Percentiles rank a stretch among this genome's conserved stretches.
Evolutionary conservation across 1,284 basidiomycete genomes (phyloP).

Genomic region (Tylopilus orsonianus): DNA sequence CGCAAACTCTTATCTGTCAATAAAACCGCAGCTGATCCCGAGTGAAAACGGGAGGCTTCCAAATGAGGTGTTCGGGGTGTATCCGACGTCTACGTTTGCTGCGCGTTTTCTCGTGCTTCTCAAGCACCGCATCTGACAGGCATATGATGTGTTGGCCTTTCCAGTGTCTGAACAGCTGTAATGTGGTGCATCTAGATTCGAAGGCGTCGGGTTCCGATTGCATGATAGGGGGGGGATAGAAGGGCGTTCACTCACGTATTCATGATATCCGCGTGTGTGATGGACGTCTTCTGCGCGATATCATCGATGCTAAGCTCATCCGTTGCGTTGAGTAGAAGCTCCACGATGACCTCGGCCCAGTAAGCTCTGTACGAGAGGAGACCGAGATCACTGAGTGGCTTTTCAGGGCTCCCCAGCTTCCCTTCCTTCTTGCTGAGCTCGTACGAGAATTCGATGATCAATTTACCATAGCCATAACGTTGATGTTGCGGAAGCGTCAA

Average conservation of each 20-base stretch:
- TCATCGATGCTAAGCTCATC: constrained; percentile 94
- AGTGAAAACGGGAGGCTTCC: constrained; percentile 95
- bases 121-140: constrained; percentile 88
- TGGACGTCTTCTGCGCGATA: constrained; percentile 95
- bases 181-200: constrained; percentile 75
- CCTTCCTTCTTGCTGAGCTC: constrained; percentile 96
- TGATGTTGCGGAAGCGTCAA: constrained; percentile 97
- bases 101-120: constrained; percentile 84
- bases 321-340: constrained; percentile 73
- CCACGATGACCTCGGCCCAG: constrained; percentile 97
- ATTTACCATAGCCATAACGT: constrained; percentile 91
- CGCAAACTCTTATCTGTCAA: constrained; percentile 40
- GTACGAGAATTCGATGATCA: constrained; percentile 98
- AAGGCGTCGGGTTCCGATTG: constrained; percentile 16
- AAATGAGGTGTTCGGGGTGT: constrained; percentile 77
- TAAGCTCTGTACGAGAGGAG: constrained; percentile 93
- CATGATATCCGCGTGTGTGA: constrained; percentile 96
- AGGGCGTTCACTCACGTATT: constrained; percentile 76
- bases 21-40: constrained; percentile 89
- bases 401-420: constrained; percentile 96
- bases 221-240: constrained; percentile 9
- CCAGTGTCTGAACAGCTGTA: constrained; percentile 96
- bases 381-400: constrained; percentile 94
- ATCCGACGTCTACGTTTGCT: constrained; percentile 82
- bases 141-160: constrained; percentile 95